Evolutionary conservation across 1,284 basidiomycete genomes (phyloP).

Genomic region (Microbotryum saponariae): DNA sequence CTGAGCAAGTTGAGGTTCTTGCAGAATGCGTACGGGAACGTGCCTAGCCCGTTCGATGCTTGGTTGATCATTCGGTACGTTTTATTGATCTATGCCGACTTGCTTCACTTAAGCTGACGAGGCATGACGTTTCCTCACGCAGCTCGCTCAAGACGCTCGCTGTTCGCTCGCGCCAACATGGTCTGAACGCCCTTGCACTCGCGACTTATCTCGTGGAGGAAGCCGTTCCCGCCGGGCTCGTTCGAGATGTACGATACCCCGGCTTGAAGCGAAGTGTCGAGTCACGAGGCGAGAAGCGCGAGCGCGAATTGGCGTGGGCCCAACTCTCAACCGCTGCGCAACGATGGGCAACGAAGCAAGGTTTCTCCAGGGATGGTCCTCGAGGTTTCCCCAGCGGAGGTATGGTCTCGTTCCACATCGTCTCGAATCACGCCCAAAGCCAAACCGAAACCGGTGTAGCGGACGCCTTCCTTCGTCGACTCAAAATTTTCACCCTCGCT

Average conservation of each 20-base stretch:
- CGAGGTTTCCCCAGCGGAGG: slow-evolving; percentile 71
- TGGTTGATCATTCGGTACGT: slow-evolving; percentile 58
- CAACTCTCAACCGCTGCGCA: slow-evolving; percentile 52
- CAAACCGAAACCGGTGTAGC: slow-evolving; percentile 36
- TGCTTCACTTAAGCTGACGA: no score
- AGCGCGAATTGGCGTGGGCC: slow-evolving; percentile 48
- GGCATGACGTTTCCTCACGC: slow-evolving; percentile 42
- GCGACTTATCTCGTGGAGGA: slow-evolving; percentile 56
- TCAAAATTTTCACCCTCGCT: slow-evolving; percentile 72
- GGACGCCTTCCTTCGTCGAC: slow-evolving; percentile 60
- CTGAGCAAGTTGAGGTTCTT: slow-evolving; percentile 67
- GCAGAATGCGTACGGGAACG: slow-evolving; percentile 60
- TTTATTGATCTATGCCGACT: no score
- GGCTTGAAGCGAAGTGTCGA: slow-evolving; percentile 51
- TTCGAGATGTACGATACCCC: slow-evolving; percentile 78
- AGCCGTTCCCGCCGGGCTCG: slow-evolving; percentile 46
- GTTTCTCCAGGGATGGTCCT: slow-evolving; percentile 36
- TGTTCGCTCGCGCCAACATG: slow-evolving; percentile 79
- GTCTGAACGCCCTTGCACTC: slow-evolving; percentile 68
- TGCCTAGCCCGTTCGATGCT: slow-evolving; percentile 60
- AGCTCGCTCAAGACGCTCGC: slow-evolving; percentile 78
- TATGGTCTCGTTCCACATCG: slow-evolving; percentile 62
- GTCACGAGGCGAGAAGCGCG: slow-evolving; percentile 13
- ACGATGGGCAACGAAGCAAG: slow-evolving; percentile 36
- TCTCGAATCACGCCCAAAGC: slow-evolving; percentile 6